Percentiles rank a stretch among this genome's conserved stretches.
These are phyloP conservation scores for Zygosaccharomyces sapae DNA, from an alignment of 1,139 yeast species.

Conservation along the genomic window DNA sequence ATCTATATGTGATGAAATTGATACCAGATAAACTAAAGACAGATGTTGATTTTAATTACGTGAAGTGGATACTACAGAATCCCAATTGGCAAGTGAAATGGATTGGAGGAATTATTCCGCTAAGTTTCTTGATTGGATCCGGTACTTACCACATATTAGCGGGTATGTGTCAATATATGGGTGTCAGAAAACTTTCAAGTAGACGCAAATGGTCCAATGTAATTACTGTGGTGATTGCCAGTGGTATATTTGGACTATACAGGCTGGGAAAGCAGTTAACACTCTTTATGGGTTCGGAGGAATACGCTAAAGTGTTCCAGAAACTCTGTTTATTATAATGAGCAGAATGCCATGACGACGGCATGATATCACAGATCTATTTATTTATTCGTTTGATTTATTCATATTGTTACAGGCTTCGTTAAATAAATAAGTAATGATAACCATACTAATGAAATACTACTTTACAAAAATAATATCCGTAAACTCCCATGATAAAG, in stretches of 20 bases:
- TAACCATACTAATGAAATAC: background rate
- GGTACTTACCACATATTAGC: constrained; percentile 28
- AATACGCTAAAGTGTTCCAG: constrained; percentile 11
- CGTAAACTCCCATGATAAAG: background rate
- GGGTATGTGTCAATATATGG: constrained; percentile 23
- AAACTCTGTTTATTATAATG: constrained; percentile 7
- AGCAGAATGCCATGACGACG: background rate
- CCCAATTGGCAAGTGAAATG: constrained; percentile 20
- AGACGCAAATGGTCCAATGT: constrained; percentile 23
- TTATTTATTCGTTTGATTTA: background rate
- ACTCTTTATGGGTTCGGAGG: constrained; percentile 10
- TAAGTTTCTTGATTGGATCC: constrained; percentile 20
- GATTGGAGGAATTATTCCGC: constrained; percentile 25
- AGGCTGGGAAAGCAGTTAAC: constrained; percentile 17
- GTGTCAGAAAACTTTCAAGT: constrained; percentile 14
- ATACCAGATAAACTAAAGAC: constrained; percentile 16
- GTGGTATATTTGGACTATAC: constrained; percentile 23
- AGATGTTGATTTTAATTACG: constrained; percentile 24
- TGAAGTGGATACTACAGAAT: constrained; percentile 25
- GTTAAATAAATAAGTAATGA: background rate
- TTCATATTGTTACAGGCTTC: background rate
- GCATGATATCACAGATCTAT: background rate
- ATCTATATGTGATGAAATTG: constrained; percentile 24
- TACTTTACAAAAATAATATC: too few species aligned
- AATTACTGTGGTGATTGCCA: constrained; percentile 14